Conservation (phyloP, 371 early-diverging fungal genomes). For the Rhizopus delemar region DNA sequence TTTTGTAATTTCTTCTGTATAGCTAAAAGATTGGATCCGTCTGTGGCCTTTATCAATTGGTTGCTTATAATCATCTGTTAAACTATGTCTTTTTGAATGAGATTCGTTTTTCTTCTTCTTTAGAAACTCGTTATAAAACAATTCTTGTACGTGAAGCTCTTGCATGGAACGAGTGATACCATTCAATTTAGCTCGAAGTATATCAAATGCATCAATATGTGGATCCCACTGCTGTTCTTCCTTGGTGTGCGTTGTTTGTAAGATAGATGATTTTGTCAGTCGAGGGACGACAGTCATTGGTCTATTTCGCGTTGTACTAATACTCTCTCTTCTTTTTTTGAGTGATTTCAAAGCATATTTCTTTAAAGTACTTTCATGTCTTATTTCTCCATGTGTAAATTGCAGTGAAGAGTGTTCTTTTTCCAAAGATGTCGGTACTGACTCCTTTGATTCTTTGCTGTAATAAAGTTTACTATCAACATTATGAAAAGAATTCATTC, state of each 20-base stretch:
- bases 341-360: conserved; percentile 19
- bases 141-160: conserved; percentile 47
- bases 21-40: conserved; percentile 16
- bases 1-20: not conserved
- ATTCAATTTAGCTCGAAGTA: conserved; percentile 48
- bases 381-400: not conserved
- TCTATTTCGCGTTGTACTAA: conserved; percentile 21
- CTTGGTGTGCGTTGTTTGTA: conserved; percentile 8
- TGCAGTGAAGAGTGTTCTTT: not conserved
- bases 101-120: conserved; percentile 19
- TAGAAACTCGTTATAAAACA: conserved; percentile 38
- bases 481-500: not conserved
- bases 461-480: not conserved
- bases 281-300: conserved; percentile 29
- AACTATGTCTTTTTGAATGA: not conserved
- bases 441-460: not conserved
- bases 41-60: conserved; percentile 12
- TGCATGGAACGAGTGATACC: conserved; percentile 52
- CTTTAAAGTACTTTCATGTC: conserved; percentile 16
- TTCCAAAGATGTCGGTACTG: not conserved
- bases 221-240: conserved; percentile 38
- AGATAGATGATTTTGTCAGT: conserved; percentile 33
- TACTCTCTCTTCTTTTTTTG: conserved; percentile 38
- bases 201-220: conserved; percentile 49
- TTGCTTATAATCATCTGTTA: not conserved